These are phyloP conservation scores for Cladosporium sp. DNA, from an alignment of 2,329 filamentous ascomycete genomes.

Conservation along the genomic window DNA sequence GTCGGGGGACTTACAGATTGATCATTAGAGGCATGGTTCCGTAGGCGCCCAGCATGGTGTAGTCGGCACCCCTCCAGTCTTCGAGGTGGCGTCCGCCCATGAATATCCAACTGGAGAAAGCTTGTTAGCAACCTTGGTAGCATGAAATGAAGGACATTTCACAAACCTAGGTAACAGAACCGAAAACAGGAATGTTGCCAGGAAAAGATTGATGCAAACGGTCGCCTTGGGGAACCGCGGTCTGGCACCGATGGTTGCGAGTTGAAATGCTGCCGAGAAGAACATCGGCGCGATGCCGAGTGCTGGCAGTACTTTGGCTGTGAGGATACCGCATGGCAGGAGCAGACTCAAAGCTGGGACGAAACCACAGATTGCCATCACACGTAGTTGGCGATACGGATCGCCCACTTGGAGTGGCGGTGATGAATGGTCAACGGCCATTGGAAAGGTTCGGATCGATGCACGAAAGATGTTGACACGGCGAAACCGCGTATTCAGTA, in stretches of 20 bases:
- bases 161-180: neutral
- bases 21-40: conserved; percentile 18
- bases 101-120: neutral
- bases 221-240: neutral
- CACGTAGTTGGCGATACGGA: neutral
- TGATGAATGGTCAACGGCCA: too few relatives aligned
- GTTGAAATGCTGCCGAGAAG: neutral
- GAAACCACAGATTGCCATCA: neutral
- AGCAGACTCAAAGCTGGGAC: neutral
- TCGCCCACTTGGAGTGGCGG: too few relatives aligned
- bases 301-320: neutral
- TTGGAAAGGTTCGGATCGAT: too few relatives aligned
- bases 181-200: neutral
- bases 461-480: too few relatives aligned
- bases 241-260: neutral
- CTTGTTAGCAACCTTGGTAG: neutral
- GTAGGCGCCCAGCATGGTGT: conserved; percentile 17
- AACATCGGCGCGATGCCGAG: conserved; percentile 3
- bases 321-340: neutral
- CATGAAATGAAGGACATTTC: neutral
- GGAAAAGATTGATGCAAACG: neutral
- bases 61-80: neutral
- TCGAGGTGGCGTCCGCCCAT: neutral
- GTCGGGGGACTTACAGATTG: conserved; percentile 16
- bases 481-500: too few relatives aligned